Base-by-base conservation (phyloP, 257 asterid species). In the Solanum sitiens region DNA sequence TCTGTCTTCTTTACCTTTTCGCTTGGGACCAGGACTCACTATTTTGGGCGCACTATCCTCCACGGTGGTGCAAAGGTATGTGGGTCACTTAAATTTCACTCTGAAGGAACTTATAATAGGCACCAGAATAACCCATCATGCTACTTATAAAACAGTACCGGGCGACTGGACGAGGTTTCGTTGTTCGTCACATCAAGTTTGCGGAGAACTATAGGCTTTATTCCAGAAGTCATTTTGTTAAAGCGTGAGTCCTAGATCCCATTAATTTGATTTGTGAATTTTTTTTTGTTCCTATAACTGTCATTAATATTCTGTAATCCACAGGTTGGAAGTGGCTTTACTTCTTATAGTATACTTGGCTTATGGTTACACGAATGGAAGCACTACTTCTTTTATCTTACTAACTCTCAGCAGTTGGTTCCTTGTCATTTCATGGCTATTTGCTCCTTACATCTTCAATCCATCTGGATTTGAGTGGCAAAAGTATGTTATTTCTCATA, bases 381-480 rank as follows among this genome's bases (percentile, higher is more conserved):
- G 98, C 87, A 93, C 98, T 87, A 90, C 92, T 88, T 91, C 99
- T 68, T 95, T 88, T 93, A 61, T 97, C 89, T 92, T 97, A 39
- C 45, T 96, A 86, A 97, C 97, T 87, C 76, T 96, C 70, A 96
- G 99, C 94, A 97, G 98, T 90, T 97, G 99, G 99, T 94, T 97
- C 91, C 98, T 97, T 87, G 99, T 97, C 84, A 91, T 97, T 87
- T 97, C 99, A 71, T 97, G 99, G 99, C 98, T 97, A 87, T 97
- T 95, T 84, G 99, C 99, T 45, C 99, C 99, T 20, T 97, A 96
- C 86, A 93, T 97, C 87, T 97, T 97, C 93, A 97, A 97, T 89
- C 99, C 99, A 71, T 97, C 99, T 85, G 99, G 99, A 87, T 97
- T 97, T 87, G 99, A 97, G 89, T 97, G 99, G 99, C 99, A 97